Evolutionary conservation across 2,329 filamentous ascomycete genomes (phyloP), one percentile per base, ranked within the genome.

Genomic region (Neonectria sp.): DNA sequence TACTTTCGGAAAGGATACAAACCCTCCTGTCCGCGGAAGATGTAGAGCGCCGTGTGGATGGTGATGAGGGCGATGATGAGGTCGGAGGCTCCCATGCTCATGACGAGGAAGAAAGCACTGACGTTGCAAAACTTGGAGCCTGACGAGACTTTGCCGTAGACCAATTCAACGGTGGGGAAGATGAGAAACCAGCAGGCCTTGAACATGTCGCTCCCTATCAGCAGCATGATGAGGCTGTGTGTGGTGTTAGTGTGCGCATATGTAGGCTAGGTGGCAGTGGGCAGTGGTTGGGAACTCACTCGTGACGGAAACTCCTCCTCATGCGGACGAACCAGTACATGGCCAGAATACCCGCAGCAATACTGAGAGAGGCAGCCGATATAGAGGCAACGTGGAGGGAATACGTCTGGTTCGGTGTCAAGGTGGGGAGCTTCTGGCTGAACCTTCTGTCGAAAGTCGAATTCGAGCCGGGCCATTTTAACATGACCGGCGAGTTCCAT

Each of bases 321-420:
- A 95, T 95, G 68, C 89, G 86, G 64, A 89, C 82, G 76, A 95
- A 94, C 90, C 91, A 94, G 80, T 91, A 92, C 46, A 92, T 86
- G 2, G 90, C 86, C 33, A 88, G 76, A 7, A 89, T 73, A 0
- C 86, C 87, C 12, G 88, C 84, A 3, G 86, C 60, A 35, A 93
- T 81, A 72, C 91, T 93, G 70, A 90, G 66, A 1, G 82, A 80
- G 4, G 84, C 81, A 27, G 83, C 75, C 4, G 78, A 72, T 21
- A 90, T 72, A 1, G 86, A 79, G 2, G 75, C 68, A 4, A 77
- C 25, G 17, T 76, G 67, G 8, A 80, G 69, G 2, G 45, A 56
- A 55, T 72, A 60, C 6, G 76, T 71, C 48, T 79, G 72, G 8
- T 65, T 21, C 0, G 60, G 56, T 1, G 69, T 68, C 12, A 73